Evolutionary conservation across 2,329 filamentous ascomycete species (phyloP).

Genomic region (Aspergillus sp.): DNA sequence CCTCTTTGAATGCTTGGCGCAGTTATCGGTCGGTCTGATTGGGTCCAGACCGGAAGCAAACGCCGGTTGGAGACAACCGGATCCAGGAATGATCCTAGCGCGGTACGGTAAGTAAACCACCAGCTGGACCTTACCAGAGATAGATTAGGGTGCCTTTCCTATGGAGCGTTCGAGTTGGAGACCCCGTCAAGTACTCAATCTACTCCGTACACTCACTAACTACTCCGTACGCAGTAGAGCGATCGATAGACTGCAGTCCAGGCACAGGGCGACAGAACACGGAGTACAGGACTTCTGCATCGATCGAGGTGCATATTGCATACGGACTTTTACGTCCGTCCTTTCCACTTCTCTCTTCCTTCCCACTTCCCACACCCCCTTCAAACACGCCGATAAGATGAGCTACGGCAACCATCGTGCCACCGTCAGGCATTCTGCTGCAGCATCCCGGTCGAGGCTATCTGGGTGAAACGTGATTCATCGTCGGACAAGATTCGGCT

Average conservation of each 20-base stretch:
- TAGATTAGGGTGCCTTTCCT: neutral
- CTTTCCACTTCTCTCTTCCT: too few relatives aligned
- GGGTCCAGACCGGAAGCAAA: neutral
- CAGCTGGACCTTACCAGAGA: too few relatives aligned
- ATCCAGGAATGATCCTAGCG: constrained; percentile 1
- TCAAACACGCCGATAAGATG: neutral
- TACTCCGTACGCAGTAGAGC: too few relatives aligned
- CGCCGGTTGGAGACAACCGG: neutral
- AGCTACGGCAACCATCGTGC: neutral
- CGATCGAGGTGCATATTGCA: neutral
- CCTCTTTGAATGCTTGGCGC: neutral
- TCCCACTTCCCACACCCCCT: too few relatives aligned
- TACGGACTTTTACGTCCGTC: too few relatives aligned
- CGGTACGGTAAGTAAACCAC: neutral
- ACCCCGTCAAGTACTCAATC: too few relatives aligned
- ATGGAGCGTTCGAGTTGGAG: neutral
- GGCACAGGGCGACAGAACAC: too few relatives aligned
- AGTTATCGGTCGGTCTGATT: neutral
- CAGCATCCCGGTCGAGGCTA: neutral
- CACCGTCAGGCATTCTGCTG: neutral
- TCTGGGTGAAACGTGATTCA: neutral
- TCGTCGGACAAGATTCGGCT: neutral
- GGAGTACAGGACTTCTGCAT: neutral
- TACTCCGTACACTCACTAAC: too few relatives aligned
- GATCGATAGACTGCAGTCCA: too few relatives aligned